Percentiles rank a stretch among this genome's conserved stretches.
phyloP scores from a whole-genome alignment of 2,329 filamentous ascomycete species.

The Parafenestella ontariensis region DNA sequence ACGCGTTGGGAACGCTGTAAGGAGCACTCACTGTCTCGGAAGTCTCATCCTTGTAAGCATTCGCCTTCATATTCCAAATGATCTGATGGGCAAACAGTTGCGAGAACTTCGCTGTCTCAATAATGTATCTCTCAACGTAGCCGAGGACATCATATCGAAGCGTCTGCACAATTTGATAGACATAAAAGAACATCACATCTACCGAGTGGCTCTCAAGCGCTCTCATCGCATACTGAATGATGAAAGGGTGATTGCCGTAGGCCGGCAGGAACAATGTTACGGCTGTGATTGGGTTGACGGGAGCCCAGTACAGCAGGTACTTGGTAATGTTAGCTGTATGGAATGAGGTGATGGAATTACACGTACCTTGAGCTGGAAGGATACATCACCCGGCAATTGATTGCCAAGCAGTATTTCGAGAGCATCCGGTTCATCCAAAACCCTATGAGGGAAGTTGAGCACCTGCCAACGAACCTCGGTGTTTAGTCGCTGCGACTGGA shows the following conservation, averaged over 20 bases:
- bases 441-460: slow-evolving; percentile 83
- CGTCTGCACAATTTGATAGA: slow-evolving; percentile 96
- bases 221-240: slow-evolving; percentile 96
- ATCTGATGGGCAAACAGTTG: slow-evolving; percentile 98
- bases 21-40: slow-evolving; percentile 73
- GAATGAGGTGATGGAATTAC: background rate
- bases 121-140: slow-evolving; percentile 94
- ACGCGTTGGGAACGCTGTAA: background rate
- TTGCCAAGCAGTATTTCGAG: slow-evolving; percentile 82
- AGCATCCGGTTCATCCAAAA: slow-evolving; percentile 80
- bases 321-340: slow-evolving; percentile 46
- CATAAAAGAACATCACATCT: slow-evolving; percentile 99
- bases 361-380: slow-evolving; percentile 79
- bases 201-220: slow-evolving; percentile 92
- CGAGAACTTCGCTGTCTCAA: slow-evolving; percentile 97
- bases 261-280: slow-evolving; percentile 91
- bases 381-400: slow-evolving; percentile 78
- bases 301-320: slow-evolving; percentile 92
- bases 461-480: slow-evolving; percentile 81
- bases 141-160: slow-evolving; percentile 91
- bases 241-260: slow-evolving; percentile 88
- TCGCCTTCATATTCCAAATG: slow-evolving; percentile 99
- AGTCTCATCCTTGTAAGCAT: slow-evolving; percentile 97
- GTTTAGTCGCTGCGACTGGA: slow-evolving; percentile 75
- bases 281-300: slow-evolving; percentile 90